Evolutionary conservation across 2,329 filamentous ascomycete species (phyloP), one percentile per base, ranked within the genome.

Genomic region (Xylariaceae sp.): DNA sequence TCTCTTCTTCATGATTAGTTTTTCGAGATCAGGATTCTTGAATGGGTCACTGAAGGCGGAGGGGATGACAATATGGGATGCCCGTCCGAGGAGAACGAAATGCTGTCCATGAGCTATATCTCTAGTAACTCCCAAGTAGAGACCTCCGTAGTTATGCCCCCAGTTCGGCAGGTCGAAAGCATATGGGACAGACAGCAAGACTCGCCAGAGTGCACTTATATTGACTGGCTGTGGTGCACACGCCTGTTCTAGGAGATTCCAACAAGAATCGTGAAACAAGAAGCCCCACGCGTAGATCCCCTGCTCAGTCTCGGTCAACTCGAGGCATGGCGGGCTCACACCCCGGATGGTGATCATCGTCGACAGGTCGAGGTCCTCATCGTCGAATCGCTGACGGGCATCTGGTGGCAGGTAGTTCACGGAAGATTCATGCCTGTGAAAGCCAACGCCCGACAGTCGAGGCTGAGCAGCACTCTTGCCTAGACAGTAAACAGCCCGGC

Each of bases 191-290:
- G 62, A 64, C 18, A 55, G 51, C 28, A 66, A 45, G 19, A 66
- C 51, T 7, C 62, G 54, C 62, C 63, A 64, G 13, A 66, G 57
- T 17, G 54, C 41, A 17, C 50, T 53, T 13, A 66, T n/a, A 50
- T 64, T 45, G 11, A 63, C 58, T 2, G 43, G 43, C 1, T 47
- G 31, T 12, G 62, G 62, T 22, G 46, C 51, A 42, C 50, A 46
- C 2, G 61, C 60, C 54, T 63, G 63, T 34, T 63, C 60, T 18
- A 64, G 40, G 13, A 66, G 43, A 10, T 13, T 19, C 63, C 63
- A 66, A 48, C 63, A 66, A 9, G 63, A 55, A 19, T 64, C 62
- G 45, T 66, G 63, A 28, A 66, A 63, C 6, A 47, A 38, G 47
- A 64, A 66, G 1, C 62, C 60, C 62, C 63, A 64, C 11, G 57